phyloP scores from a whole-genome alignment of 345 rosid species.

The Eucalyptus caleyi region DNA sequence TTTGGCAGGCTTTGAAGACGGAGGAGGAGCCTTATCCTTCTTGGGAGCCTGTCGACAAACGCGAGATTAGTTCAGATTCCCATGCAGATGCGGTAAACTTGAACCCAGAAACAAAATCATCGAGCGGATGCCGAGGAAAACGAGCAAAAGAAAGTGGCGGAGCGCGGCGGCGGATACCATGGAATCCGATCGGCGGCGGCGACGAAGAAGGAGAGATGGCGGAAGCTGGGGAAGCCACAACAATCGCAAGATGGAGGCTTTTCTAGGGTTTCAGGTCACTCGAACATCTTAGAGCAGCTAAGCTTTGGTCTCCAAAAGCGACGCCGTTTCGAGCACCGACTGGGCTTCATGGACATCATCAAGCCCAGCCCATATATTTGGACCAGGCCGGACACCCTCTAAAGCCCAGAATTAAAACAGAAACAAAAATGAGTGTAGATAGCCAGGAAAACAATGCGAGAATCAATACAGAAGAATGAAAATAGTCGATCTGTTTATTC shows the following conservation, averaged over 20 bases:
- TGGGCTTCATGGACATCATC: neutral
- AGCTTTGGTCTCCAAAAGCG: neutral
- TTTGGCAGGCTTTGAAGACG: constrained; percentile 25
- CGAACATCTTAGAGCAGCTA: neutral
- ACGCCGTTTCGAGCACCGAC: neutral
- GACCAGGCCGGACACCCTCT: neutral
- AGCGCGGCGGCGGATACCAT: neutral
- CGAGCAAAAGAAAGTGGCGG: neutral
- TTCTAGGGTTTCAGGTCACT: neutral
- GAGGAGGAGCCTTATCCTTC: constrained; percentile 41
- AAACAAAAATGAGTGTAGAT: neutral
- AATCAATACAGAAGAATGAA: neutral
- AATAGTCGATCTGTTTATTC: neutral
- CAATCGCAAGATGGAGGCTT: neutral
- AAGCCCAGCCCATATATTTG: neutral
- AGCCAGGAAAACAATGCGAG: neutral
- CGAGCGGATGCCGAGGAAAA: neutral
- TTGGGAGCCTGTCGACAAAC: constrained; percentile 18
- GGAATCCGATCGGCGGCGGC: neutral
- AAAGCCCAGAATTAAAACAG: neutral
- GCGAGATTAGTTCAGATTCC: neutral
- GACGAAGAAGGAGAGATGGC: neutral
- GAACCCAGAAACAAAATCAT: neutral
- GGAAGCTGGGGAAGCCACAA: neutral
- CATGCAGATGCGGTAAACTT: neutral